phyloP scores from a whole-genome alignment of 2,329 filamentous ascomycete species.

The Scedosporium dehoogii region DNA sequence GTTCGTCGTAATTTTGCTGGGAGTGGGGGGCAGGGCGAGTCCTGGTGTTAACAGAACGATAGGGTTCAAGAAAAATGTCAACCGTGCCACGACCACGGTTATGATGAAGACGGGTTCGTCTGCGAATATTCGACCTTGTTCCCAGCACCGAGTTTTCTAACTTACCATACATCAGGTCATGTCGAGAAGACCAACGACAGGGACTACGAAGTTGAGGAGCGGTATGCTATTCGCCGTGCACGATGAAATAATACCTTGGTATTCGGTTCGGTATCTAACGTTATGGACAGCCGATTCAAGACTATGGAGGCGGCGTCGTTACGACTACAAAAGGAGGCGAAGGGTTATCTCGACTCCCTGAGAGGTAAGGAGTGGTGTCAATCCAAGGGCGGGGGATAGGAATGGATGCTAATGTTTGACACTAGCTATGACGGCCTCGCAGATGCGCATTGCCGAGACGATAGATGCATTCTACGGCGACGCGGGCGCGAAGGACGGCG shows the following conservation, averaged over 20 bases:
- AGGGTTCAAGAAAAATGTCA: conserved; percentile 73
- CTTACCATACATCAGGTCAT: conserved; percentile 49
- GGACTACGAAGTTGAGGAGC: conserved; percentile 96
- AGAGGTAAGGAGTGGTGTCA: conserved; percentile 48
- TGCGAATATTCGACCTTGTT: not conserved
- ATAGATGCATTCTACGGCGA: conserved; percentile 99
- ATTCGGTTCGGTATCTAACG: conserved; percentile 12
- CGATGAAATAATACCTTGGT: conserved; percentile 2
- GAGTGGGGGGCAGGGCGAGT: conserved; percentile 15
- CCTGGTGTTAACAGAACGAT: conserved; percentile 18
- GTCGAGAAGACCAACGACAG: conserved; percentile 98
- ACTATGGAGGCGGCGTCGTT: conserved; percentile 94
- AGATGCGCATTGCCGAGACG: conserved; percentile 98
- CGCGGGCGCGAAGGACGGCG: conserved; percentile 85
- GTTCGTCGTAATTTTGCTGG: conserved; percentile 25
- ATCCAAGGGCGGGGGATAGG: not conserved
- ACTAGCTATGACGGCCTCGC: conserved; percentile 91
- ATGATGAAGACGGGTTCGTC: conserved; percentile 94
- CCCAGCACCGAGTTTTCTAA: not conserved
- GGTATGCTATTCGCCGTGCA: conserved; percentile 35
- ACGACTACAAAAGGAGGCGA: conserved; percentile 92
- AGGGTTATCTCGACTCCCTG: conserved; percentile 92
- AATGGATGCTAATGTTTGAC: not conserved
- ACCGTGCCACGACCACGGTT: conserved; percentile 96
- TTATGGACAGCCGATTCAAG: conserved; percentile 66